Percentiles rank a stretch among this genome's conserved stretches.
These are phyloP conservation scores for Juncus effusus DNA, from an alignment of 176 grass and related monocot species.

Conservation along the genomic window DNA sequence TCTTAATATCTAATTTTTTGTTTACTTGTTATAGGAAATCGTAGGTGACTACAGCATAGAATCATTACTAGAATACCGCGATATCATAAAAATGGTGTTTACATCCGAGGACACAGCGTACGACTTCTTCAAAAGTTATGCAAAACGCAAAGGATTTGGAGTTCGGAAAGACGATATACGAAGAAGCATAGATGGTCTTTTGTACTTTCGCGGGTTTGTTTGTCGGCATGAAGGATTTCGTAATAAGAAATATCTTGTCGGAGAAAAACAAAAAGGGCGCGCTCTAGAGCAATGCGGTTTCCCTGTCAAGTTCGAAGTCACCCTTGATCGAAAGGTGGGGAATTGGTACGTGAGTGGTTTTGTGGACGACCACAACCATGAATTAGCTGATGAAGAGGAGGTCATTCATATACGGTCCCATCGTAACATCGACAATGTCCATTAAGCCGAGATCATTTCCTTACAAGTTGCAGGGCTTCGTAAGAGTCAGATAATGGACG, in stretches of 20 bases:
- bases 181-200: slow-evolving; percentile 11
- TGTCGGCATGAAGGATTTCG: slow-evolving; percentile 20
- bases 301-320: neutral
- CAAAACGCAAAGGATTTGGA: slow-evolving; percentile 22
- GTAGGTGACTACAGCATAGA: neutral
- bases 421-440: slow-evolving; percentile 26
- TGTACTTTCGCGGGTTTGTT: slow-evolving; percentile 10
- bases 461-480: slow-evolving; percentile 9
- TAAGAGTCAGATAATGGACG: slow-evolving; percentile 12
- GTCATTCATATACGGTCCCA: slow-evolving; percentile 21
- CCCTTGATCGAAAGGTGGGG: slow-evolving; percentile 17
- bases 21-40: neutral
- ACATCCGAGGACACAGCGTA: slow-evolving; percentile 15
- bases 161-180: slow-evolving; percentile 6
- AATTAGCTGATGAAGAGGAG: too few relatives aligned
- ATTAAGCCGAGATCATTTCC: too few relatives aligned
- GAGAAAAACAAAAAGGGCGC: neutral
- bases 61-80: slow-evolving; percentile 1
- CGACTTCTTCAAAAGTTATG: slow-evolving; percentile 23
- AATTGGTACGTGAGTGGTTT: slow-evolving; percentile 22
- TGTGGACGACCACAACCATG: too few relatives aligned
- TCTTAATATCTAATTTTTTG: neutral
- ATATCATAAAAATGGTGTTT: slow-evolving; percentile 24
- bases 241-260: neutral
- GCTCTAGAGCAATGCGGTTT: slow-evolving; percentile 6